Evolutionary conservation across 192 early-diverging fungal species (phyloP).

Genomic region (Chytriomyces confervae): DNA sequence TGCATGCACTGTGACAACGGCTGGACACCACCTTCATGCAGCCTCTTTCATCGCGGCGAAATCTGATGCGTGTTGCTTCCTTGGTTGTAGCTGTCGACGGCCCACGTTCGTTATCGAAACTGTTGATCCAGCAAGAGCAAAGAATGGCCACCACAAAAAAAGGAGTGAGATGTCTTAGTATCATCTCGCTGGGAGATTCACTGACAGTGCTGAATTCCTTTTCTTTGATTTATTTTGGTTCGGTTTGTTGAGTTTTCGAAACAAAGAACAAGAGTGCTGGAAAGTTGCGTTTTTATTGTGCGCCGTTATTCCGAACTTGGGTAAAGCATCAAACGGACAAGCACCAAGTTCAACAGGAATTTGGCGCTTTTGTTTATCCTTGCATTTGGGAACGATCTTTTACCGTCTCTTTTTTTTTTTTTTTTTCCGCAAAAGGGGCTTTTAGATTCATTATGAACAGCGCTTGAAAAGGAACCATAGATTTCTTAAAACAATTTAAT

Average conservation of each 20-base stretch:
- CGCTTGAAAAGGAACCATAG: too few relatives aligned
- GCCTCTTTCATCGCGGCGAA: not conserved
- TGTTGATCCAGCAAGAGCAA: constrained; percentile 3
- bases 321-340: too few relatives aligned
- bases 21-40: not conserved
- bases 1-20: not conserved
- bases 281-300: not conserved
- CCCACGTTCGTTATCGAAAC: constrained; percentile 12
- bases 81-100: constrained; percentile 15
- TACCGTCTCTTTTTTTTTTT: constrained; percentile 1
- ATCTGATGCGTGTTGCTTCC: not conserved
- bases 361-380: constrained; percentile 1
- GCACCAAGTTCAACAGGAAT: constrained; percentile 5
- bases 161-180: too few relatives aligned
- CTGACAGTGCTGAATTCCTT: too few relatives aligned
- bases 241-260: not conserved
- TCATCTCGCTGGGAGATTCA: too few relatives aligned
- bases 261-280: constrained; percentile 1
- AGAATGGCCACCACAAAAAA: not conserved
- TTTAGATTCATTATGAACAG: too few relatives aligned
- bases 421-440: too few relatives aligned
- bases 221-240: not conserved
- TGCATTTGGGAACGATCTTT: constrained; percentile 13
- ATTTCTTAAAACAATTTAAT: too few relatives aligned
- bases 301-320: not conserved